Percentiles rank a stretch among this genome's conserved stretches.
phyloP scores from a whole-genome alignment of 306 rosid genomes.

The Vigna mungo region DNA sequence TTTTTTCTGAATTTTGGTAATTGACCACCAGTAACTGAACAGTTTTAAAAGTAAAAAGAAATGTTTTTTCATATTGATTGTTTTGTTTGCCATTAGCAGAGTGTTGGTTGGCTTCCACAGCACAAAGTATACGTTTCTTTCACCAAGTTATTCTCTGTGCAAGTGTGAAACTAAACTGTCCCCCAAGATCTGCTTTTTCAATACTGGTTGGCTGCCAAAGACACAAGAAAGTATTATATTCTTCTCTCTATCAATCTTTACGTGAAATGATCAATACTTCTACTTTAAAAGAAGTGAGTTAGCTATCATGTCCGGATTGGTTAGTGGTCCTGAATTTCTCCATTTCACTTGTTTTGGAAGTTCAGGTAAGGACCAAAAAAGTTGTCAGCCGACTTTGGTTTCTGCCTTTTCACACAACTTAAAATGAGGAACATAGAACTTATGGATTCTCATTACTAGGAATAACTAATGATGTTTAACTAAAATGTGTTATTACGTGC shows the following conservation, averaged over 20 bases:
- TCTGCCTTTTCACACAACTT: not conserved
- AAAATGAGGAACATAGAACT: not conserved
- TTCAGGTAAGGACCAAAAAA: not conserved
- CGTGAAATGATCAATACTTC: not conserved
- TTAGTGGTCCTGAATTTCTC: not conserved
- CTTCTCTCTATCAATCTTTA: not conserved
- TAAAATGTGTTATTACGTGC: not conserved
- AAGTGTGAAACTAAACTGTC: slow-evolving; percentile 3
- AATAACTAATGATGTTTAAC: not conserved
- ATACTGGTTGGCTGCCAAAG: not conserved
- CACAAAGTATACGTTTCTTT: not conserved
- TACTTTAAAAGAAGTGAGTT: not conserved
- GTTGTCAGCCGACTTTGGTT: not conserved
- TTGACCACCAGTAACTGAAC: not conserved
- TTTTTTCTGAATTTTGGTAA: not conserved
- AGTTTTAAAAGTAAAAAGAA: not conserved
- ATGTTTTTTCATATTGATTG: not conserved
- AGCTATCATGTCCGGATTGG: not conserved
- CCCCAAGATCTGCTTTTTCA: not conserved
- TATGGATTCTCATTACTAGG: not conserved
- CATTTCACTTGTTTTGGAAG: not conserved
- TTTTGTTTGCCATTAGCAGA: not conserved
- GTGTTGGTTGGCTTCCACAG: not conserved
- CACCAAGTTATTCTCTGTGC: not conserved
- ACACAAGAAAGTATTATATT: not conserved